Base-by-base conservation (phyloP, 1,139 yeast genomes). In the Debaryomyces coudertii region DNA sequence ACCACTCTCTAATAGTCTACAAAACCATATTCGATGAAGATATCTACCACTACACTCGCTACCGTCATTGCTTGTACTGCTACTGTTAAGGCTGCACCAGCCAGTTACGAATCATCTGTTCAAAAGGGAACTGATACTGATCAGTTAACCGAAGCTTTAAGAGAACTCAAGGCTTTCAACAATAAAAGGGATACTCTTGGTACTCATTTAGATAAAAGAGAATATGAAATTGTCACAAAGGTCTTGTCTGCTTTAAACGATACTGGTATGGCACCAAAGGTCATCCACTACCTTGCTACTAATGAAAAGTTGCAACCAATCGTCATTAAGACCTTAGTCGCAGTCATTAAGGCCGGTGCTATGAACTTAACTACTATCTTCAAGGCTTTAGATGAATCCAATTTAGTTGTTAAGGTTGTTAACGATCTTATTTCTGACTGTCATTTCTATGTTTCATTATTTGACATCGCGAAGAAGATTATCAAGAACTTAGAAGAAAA, bases 361-460 rank as follows among this genome's bases (percentile, higher is more conserved):
- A 55, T 70, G 46, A 61, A 68, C 51, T 61, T 67, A 56, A 60
- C 67, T 31, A 52, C 71, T 11, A 57, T 74, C 44, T 69, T 74
- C 53, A 51, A 62, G 38, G 74, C 73, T 25, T 69, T 73, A 56
- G 75, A 69, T 49, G 60, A 69, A 49, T 69, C 76, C 20, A 68
- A 67, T 43, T 68, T 74, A 53, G 63, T 73, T 34, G 66, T 62
- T 15, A 61, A 63, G 18, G 74, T 71, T 24, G 54, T 71, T 36
- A 64, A 69, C 48, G 72, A 71, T 42, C 67, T 73, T 48, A 70
- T 74, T 51, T 56, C 69, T 44, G 76, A 73, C 56, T 74, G 79
- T 64, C 49, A 61, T 14, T 68, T 73, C 43, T 74, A 73, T 53
- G 75, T 63, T 28, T 56, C 63, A 14, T 61, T 73, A 44, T 67